phyloP scores from a whole-genome alignment of 2,329 filamentous ascomycete species.

The Xylaria sp. region DNA sequence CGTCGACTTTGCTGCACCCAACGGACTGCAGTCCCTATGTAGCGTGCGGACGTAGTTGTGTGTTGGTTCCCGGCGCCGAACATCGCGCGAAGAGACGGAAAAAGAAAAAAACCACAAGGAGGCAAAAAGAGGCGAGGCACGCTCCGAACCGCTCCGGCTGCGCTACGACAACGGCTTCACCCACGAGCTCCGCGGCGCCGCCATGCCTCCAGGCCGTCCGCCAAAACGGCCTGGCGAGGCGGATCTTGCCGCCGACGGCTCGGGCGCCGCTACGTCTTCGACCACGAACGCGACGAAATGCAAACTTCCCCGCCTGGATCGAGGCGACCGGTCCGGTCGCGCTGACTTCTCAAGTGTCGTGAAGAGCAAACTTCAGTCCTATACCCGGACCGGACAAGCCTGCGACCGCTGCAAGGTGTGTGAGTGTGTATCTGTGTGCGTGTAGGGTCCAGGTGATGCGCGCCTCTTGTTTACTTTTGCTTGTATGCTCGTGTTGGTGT shows the following conservation, averaged over 20 bases:
- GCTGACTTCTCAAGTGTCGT: slow-evolving; percentile 61
- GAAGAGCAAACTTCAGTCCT: slow-evolving; percentile 60
- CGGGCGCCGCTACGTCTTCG: slow-evolving; percentile 23
- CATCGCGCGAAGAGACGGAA: neutral
- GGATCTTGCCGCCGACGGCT: slow-evolving; percentile 45
- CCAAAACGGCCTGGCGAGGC: slow-evolving; percentile 52
- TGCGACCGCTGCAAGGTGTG: slow-evolving; percentile 87
- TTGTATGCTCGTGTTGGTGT: neutral
- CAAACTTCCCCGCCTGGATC: slow-evolving; percentile 57
- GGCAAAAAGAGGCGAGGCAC: neutral
- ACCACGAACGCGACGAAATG: slow-evolving; percentile 41
- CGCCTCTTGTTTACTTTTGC: neutral
- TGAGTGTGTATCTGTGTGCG: slow-evolving; percentile 10
- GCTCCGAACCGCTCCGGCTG: neutral
- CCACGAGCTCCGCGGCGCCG: slow-evolving; percentile 24
- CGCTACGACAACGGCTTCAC: slow-evolving; percentile 7
- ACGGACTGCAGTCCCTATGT: neutral
- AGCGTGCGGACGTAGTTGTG: no score
- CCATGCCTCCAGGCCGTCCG: slow-evolving; percentile 50
- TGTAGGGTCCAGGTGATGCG: neutral
- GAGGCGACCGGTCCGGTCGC: slow-evolving; percentile 43
- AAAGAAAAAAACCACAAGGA: neutral
- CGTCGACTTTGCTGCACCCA: neutral
- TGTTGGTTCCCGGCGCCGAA: neutral
- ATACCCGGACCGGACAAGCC: slow-evolving; percentile 76